Percentiles rank a stretch among this genome's conserved stretches.
Conservation (phyloP, 805 yeast species). For the Zygotorulaspora danielsina region DNA sequence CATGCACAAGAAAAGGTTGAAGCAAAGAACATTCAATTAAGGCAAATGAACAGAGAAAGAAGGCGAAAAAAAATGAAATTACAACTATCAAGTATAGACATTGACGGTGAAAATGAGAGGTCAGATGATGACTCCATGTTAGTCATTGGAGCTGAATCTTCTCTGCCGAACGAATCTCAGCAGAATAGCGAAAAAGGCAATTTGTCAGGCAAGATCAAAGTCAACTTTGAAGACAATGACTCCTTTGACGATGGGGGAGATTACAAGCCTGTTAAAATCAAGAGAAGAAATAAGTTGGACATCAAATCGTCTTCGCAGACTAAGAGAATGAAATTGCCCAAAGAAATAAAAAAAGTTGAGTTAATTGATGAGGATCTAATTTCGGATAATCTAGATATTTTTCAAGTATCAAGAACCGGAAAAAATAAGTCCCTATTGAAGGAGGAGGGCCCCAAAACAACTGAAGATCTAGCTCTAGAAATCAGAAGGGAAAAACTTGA, state of each 20-base stretch:
- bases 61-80: conserved; percentile 21
- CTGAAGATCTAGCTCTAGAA: conserved; percentile 37
- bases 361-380: conserved; percentile 31
- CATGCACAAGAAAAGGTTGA: conserved; percentile 27
- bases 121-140: conserved; percentile 22
- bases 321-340: conserved; percentile 33
- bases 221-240: conserved; percentile 22
- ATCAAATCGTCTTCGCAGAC: conserved; percentile 27
- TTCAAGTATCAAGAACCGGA: conserved; percentile 14
- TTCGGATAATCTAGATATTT: conserved; percentile 37
- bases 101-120: conserved; percentile 19
- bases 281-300: conserved; percentile 39
- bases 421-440: conserved; percentile 20
- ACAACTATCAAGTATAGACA: conserved; percentile 23
- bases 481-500: conserved; percentile 33
- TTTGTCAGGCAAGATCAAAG: conserved; percentile 18
- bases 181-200: conserved; percentile 3
- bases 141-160: conserved; percentile 20
- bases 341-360: conserved; percentile 35
- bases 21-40: conserved; percentile 33
- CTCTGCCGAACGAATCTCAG: conserved; percentile 4
- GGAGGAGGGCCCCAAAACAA: conserved; percentile 2
- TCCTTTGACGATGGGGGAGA: conserved; percentile 34
- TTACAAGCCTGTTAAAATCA: conserved; percentile 38
- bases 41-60: conserved; percentile 36